These are phyloP conservation scores for Epicoccum sorghinum DNA, from an alignment of 2,329 filamentous ascomycete genomes.

Conservation along the genomic window DNA sequence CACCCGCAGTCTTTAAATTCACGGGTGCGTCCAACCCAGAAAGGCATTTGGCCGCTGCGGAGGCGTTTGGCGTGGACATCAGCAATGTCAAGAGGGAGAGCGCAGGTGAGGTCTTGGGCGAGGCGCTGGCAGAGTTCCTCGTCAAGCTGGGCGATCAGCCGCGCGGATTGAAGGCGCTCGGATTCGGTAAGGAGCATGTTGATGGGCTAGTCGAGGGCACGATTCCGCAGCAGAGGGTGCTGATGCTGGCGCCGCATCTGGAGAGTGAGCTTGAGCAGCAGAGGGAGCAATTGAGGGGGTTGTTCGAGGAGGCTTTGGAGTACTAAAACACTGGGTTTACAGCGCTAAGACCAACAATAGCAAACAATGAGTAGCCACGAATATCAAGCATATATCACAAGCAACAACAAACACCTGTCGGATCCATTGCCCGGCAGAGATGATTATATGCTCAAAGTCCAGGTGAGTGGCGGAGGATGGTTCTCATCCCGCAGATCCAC, in stretches of 20 bases:
- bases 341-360: too few species aligned
- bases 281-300: slow-evolving; percentile 54
- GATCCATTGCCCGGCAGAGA: too few species aligned
- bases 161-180: slow-evolving; percentile 79
- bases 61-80: slow-evolving; percentile 89
- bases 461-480: too few species aligned
- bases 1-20: slow-evolving; percentile 92
- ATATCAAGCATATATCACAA: too few species aligned
- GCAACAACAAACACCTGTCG: too few species aligned
- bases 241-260: slow-evolving; percentile 88
- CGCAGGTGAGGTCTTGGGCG: slow-evolving; percentile 84
- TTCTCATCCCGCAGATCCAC: too few species aligned
- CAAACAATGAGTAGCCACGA: too few species aligned
- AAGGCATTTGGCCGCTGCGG: slow-evolving; percentile 85
- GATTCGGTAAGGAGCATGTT: slow-evolving; percentile 77
- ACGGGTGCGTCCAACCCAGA: slow-evolving; percentile 91
- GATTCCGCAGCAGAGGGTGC: slow-evolving; percentile 85
- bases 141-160: slow-evolving; percentile 88
- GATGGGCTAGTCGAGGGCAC: slow-evolving; percentile 91
- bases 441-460: too few species aligned
- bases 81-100: slow-evolving; percentile 86
- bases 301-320: slow-evolving; percentile 57
- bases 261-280: slow-evolving; percentile 56
- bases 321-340: too few species aligned
- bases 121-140: slow-evolving; percentile 82